These are phyloP conservation scores for Actinidia polygama DNA, from an alignment of 179 eudicot species.

Conservation along the genomic window DNA sequence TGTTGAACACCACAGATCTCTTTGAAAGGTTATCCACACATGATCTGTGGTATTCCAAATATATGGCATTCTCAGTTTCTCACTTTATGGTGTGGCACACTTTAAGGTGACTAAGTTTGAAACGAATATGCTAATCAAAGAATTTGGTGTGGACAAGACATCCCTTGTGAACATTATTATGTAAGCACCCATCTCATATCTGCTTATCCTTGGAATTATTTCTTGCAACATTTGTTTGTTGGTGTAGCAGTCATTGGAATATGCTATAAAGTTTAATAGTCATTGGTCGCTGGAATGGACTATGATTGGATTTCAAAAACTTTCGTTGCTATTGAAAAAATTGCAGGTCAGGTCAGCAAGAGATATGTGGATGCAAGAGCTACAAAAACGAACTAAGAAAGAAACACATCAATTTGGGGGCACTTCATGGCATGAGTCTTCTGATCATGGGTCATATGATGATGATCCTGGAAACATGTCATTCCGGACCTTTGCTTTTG, in stretches of 20 bases:
- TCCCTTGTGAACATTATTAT: neutral
- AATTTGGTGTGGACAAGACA: neutral
- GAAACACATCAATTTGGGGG: slow-evolving; percentile 44
- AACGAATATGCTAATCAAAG: neutral
- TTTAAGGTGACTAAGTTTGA: neutral
- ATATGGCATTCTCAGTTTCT: too few relatives aligned
- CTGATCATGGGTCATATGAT: slow-evolving; percentile 32
- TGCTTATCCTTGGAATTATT: neutral
- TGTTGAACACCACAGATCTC: neutral
- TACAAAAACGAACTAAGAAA: slow-evolving; percentile 68
- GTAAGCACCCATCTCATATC: neutral
- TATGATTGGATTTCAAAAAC: neutral
- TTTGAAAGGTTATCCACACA: neutral
- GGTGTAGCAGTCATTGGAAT: neutral
- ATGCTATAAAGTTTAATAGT: neutral
- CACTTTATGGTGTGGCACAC: too few relatives aligned
- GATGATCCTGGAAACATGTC: slow-evolving; percentile 36
- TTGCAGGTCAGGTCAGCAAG: slow-evolving; percentile 70
- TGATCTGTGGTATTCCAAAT: too few relatives aligned
- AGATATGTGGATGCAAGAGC: slow-evolving; percentile 83
- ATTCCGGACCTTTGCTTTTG: slow-evolving; percentile 39
- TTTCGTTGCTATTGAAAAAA: neutral
- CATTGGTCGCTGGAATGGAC: neutral
- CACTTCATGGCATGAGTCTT: slow-evolving; percentile 43
- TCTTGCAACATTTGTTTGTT: neutral